Conservation (phyloP, 2,329 filamentous ascomycete genomes). For the Calycina herbarum region DNA sequence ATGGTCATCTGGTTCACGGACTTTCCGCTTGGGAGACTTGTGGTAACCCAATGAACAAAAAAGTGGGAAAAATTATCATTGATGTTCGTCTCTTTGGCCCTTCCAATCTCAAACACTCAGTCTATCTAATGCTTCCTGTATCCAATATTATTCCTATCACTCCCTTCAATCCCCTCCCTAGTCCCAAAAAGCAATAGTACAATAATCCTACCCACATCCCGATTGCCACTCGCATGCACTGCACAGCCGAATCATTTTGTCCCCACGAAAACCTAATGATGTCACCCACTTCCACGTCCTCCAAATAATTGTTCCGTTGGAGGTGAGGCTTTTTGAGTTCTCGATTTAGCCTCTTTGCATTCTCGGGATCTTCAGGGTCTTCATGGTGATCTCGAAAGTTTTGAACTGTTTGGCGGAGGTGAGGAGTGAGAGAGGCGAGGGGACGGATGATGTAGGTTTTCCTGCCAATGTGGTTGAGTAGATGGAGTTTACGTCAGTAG, state of each 20-base stretch:
- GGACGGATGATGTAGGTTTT: neutral
- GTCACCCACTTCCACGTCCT: neutral
- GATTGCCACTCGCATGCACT: neutral
- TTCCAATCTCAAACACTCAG: no score
- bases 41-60: no score
- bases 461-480: no score
- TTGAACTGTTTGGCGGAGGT: neutral
- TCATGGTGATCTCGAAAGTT: neutral
- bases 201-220: neutral
- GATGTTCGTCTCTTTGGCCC: no score
- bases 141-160: neutral
- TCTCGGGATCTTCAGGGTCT: neutral
- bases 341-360: neutral
- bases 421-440: neutral
- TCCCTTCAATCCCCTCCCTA: neutral
- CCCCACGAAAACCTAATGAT: neutral
- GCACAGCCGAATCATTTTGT: neutral
- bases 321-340: neutral
- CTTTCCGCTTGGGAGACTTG: no score
- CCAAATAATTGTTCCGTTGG: neutral
- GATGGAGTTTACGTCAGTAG: no score
- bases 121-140: neutral
- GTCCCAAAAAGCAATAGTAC: neutral
- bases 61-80: no score
- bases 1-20: no score